A percentile compares a stretch with the other conserved stretches of the same genome.
Conservation (phyloP, 2,329 filamentous ascomycete genomes). For the Penicillium occitanis region DNA sequence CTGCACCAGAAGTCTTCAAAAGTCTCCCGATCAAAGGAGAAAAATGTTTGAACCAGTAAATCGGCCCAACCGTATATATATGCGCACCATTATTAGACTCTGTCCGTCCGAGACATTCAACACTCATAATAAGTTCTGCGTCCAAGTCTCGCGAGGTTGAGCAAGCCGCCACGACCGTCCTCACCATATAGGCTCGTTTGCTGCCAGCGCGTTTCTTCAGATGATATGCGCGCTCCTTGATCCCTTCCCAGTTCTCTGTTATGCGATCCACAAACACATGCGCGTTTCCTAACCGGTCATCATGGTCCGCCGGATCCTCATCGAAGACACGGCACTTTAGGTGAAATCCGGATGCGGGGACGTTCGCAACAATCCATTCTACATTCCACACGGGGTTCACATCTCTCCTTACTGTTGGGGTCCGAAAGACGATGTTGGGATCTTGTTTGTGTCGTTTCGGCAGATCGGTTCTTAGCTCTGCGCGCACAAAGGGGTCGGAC, state of each 20-base stretch:
- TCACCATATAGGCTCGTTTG: conserved; percentile 79
- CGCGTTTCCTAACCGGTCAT: conserved; percentile 85
- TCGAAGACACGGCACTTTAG: conserved; percentile 87
- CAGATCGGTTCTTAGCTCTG: conserved; percentile 70
- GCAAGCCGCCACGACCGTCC: conserved; percentile 66
- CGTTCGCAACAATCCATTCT: conserved; percentile 84
- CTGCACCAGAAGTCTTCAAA: conserved; percentile 67
- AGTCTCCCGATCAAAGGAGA: conserved; percentile 85
- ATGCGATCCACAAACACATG: conserved; percentile 65
- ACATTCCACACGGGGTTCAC: conserved; percentile 79
- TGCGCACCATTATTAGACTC: conserved; percentile 63
- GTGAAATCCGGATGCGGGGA: conserved; percentile 75
- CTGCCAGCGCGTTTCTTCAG: conserved; percentile 79
- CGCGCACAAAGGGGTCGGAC: conserved; percentile 79
- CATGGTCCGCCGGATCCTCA: conserved; percentile 80
- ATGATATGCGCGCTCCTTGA: conserved; percentile 63
- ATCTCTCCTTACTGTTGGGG: conserved; percentile 69
- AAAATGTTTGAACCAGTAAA: conserved; percentile 76
- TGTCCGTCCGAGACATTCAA: conserved; percentile 75
- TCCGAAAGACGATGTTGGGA: conserved; percentile 70
- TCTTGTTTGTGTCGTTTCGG: conserved; percentile 82
- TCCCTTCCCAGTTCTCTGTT: conserved; percentile 65
- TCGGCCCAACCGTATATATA: conserved; percentile 78
- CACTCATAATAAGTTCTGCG: conserved; percentile 69
- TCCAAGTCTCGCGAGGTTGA: conserved; percentile 63